Evolutionary conservation across 441 rosid species (phyloP), one percentile per base, ranked within the genome.

Genomic region (Eruca vesicaria): DNA sequence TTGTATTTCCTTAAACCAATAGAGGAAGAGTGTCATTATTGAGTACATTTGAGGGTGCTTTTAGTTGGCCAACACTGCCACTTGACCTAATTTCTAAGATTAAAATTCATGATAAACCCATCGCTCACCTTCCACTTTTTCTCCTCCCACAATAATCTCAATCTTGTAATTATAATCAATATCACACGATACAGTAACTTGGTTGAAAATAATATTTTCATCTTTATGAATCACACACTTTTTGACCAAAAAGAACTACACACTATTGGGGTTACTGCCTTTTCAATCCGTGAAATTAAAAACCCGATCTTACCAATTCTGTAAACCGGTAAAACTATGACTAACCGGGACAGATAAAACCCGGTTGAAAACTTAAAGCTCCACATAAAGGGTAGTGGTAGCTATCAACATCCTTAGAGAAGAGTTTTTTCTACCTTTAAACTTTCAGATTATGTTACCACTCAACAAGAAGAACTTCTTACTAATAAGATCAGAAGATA

Each of bases 41-140:
- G 82, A 71, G 79, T 80, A 58, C 59, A 71, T 38, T 78, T 80
- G 68, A 53, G 83, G 71, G 62, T 63, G 79, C 65, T 73, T 83
- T 73, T 79, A 64, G 88, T 85, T 84, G 72, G 87, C 80, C 76
- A 85, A 80, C 82, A 77, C 81, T 85, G 80, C 88, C 79, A 79
- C 79, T 83, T 84, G 79, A 87, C 86, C 88, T 82, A 83, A 66
- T 74, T 55, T 69, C 32, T 28, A 19, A 29, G 52, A 72, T 72
- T 75, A 63, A 52, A 60, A 57, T 50, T 59, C 29, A 50, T 5
- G 55, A 50, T 50, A 45, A 45, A 4, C 53, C 53, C 53, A 45
- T 45, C 53, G 9, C 9, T 6, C 53, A 50, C 55, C 55, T 50
- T 50, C 11, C 55, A 50, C 21, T 18, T 50, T 32, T 31, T 50